Base-by-base conservation (phyloP, 306 rosid species). In the Datisca glomerata region DNA sequence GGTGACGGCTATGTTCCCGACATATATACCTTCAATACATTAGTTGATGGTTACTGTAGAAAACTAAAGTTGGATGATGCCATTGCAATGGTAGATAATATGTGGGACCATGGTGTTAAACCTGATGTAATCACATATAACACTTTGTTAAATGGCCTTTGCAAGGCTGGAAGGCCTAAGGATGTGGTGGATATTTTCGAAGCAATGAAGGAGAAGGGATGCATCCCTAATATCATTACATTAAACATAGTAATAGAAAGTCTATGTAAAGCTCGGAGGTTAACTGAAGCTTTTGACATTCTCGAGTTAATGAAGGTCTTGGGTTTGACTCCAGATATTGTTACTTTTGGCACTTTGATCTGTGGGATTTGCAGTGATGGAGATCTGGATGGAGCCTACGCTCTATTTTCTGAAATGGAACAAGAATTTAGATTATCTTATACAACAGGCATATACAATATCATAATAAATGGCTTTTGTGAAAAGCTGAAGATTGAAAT, bases 51-150 rank as follows among this genome's bases (percentile, higher is more conserved):
- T 35, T 77, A 67, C 59, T 82, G 94, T 49, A 82, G 56, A 69
- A 81, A 69, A 69, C 47, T 69, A 57, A 74, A 72, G 56, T 62
- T 87, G 63, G 80, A 79, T 41, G 45, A 18, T 28, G 93, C 94
- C 29, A 47, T 64, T 65, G 89, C 76, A 59, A 42, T 65, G 8
- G 66, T 79, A 36, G 60, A 69, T 46, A 65, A 55, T 53, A 79
- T 82, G 96, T 82, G 84, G 80, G 65, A 60, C 61, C 85, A 67
- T 18, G 94, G 93, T 55, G 78, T 83, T 71, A 62, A 57, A 43
- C 94, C 94, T 45, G 96, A 87, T 62, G 93, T 82, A 66, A 74
- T 87, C 63, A 79, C 94, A 12, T 76, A 70, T 50, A 87, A 82
- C 65, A 71, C 89, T 51, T 45, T 87, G 69, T 58, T 82, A 56